Evolutionary conservation across 768 basidiomycete species (phyloP), one percentile per base, ranked within the genome.

Genomic region (Termitomyces sp.): DNA sequence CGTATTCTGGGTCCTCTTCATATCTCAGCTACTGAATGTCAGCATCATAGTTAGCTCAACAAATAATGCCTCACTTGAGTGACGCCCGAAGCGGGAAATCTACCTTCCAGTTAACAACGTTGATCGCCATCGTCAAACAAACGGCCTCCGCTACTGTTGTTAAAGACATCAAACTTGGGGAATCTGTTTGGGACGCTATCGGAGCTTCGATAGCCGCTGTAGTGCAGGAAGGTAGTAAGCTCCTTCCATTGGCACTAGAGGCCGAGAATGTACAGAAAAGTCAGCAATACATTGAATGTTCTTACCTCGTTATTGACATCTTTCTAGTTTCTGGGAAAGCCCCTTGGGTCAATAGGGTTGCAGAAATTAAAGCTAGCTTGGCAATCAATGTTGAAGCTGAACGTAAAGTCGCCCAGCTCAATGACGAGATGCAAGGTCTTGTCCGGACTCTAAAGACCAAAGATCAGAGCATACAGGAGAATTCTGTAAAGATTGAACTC

Each of bases 381-480:
- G 90, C 93, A 0, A 80, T 91, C 73, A 98, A 97, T 66, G 79
- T 93, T 26, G 96, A 97, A 68, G 95, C 95, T 0, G 96, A 98
- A 68, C 84, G 90, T 50, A 91, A 92, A 72, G 87, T 94, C 7
- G 76, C 83, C 2, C 88, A 91, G 61, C 80, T 97, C 26, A 90
- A 87, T 62, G 95, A 97, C 62, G 93, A 98, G 72, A 83, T 97
- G 64, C 90, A 93, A 67, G 88, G 88, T 8, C 84, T 98, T 43
- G 82, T 88, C 32, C 87, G 95, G 33, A 91, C 82, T 52, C 79
- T 98, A 68, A 91, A 90, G 70, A 74, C 84, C n/a, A 87, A 92
- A 74, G 97, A 98, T 62, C 94, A 97, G 77, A 81, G 74, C 28
- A 86, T 93, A 38, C 94, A 98, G 71, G 97, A 98, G 68, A 79